phyloP scores from a whole-genome alignment of 148 eudicot species.

The Chenopodium album region DNA sequence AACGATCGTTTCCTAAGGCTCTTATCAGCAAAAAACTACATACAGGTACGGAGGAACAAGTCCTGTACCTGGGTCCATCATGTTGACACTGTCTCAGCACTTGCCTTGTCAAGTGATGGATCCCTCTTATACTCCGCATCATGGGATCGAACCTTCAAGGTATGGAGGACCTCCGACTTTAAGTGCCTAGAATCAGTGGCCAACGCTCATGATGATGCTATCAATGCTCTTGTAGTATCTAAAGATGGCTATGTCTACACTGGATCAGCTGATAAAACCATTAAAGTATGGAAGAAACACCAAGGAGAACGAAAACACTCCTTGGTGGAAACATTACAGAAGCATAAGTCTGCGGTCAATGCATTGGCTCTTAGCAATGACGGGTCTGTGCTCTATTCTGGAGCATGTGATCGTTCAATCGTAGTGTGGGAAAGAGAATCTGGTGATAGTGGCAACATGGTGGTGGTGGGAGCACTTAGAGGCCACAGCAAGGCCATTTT shows the following conservation, averaged over 20 bases:
- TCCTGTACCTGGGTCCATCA: slow-evolving; percentile 82
- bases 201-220: slow-evolving; percentile 87
- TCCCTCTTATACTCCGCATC: slow-evolving; percentile 63
- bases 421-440: slow-evolving; percentile 67
- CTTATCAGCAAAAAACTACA: slow-evolving; percentile 62
- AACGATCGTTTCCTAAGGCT: slow-evolving; percentile 45
- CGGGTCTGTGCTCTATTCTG: slow-evolving; percentile 62
- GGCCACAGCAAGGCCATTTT: slow-evolving; percentile 79
- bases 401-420: slow-evolving; percentile 78
- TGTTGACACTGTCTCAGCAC: slow-evolving; percentile 70
- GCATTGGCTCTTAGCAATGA: slow-evolving; percentile 66
- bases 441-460: slow-evolving; percentile 35
- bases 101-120: slow-evolving; percentile 58
- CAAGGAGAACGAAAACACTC: slow-evolving; percentile 39
- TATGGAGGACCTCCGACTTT: slow-evolving; percentile 67
- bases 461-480: slow-evolving; percentile 65
- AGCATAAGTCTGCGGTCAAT: slow-evolving; percentile 73
- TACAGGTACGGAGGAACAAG: slow-evolving; percentile 56
- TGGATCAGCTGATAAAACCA: slow-evolving; percentile 76
- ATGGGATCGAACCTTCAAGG: slow-evolving; percentile 79
- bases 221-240: slow-evolving; percentile 54
- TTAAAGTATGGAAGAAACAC: slow-evolving; percentile 57
- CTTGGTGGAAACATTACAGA: slow-evolving; percentile 44
- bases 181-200: slow-evolving; percentile 62
- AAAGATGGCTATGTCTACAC: slow-evolving; percentile 69